Base-by-base conservation (phyloP, 495 filamentous ascomycete species). In the Xanthoparmelia taractica region DNA sequence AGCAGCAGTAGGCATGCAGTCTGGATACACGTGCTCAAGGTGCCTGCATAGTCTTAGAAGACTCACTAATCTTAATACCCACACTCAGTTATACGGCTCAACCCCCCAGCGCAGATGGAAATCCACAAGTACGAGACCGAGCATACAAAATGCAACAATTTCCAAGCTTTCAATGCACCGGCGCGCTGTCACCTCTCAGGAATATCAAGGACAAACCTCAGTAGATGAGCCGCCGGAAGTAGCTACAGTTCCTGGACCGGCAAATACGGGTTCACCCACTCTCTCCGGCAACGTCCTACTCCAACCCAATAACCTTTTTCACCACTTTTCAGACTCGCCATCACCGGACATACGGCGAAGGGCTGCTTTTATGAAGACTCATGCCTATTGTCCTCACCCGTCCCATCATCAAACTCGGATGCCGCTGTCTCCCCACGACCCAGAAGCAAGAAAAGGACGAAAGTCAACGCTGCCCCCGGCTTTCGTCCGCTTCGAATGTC, bases 401-500 rank as follows among this genome's bases (percentile, higher is more conserved):
- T 80, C 83, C 55, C 94, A 99, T 72, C 84, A 81, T 47, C 82
- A 84, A 63, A 90, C 87, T 15, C 80, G 86, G 40, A 70, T 80
- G 15, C 77, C 86, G 6, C 74, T 75, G 59, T 82, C 78, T 8
- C 84, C 86, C 5, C 76, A 82, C 59, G 85, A 88, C 63, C 79
- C 84, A 15, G 85, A 87, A 74, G 74, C 76, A 48, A 76, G 81
- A 62, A 83, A 84, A 67, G 57, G 70, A 40, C 71, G 66, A n/a
- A 75, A 78, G n/a, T 81, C 77, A 38, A 75, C 61, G 54, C 69
- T 79, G 45, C 80, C 89, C 4, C 87, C 92, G 6, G 82, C 82
- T 12, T 91, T 94, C 74, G 89, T 96, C 63, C 81, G 86, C 60
- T 96, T 93, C 73, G 95, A 97, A 76, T 99, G 94, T 68, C 91